A percentile compares a stretch with the other conserved stretches of the same genome.
phyloP scores from a whole-genome alignment of 139 green algal species.

The Chlorella sp. region DNA sequence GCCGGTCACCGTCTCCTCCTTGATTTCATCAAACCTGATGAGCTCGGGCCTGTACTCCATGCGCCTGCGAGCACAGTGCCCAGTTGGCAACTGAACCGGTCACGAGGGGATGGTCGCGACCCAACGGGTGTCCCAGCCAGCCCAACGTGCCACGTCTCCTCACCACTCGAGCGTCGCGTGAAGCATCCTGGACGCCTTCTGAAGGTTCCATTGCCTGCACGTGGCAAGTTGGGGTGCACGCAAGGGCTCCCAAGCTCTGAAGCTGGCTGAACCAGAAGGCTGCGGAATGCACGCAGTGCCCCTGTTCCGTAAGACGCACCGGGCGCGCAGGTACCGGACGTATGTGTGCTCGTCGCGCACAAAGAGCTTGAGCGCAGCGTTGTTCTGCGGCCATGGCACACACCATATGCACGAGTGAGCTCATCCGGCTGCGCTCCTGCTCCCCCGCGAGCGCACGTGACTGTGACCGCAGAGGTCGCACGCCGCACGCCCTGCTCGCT shows the following conservation, averaged over 20 bases:
- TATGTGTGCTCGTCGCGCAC: constrained; percentile 62
- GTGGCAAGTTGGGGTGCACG: no score
- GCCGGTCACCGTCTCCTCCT: constrained; percentile 47
- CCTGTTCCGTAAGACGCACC: constrained; percentile 29
- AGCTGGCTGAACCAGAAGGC: no score
- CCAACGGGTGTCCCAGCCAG: neutral
- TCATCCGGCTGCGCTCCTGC: no score
- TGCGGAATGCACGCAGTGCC: no score
- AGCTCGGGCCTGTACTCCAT: constrained; percentile 52
- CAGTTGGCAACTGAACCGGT: no score
- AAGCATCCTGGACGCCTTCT: constrained; percentile 66
- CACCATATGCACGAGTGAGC: no score
- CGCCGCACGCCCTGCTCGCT: no score
- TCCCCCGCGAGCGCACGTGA: no score
- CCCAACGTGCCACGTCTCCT: neutral
- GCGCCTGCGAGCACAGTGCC: constrained; percentile 44
- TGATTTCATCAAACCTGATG: constrained; percentile 56
- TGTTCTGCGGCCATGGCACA: neutral
- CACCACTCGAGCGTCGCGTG: constrained; percentile 53
- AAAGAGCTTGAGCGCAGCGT: constrained; percentile 34
- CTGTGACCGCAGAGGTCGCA: no score
- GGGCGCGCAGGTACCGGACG: constrained; percentile 65
- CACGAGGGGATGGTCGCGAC: neutral
- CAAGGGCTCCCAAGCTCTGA: no score
- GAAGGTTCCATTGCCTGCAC: constrained; percentile 55